Percentiles rank a stretch among this genome's conserved stretches.
Evolutionary conservation across 176 grass and related monocot genomes (phyloP).

Genomic region (Themeda triandra): DNA sequence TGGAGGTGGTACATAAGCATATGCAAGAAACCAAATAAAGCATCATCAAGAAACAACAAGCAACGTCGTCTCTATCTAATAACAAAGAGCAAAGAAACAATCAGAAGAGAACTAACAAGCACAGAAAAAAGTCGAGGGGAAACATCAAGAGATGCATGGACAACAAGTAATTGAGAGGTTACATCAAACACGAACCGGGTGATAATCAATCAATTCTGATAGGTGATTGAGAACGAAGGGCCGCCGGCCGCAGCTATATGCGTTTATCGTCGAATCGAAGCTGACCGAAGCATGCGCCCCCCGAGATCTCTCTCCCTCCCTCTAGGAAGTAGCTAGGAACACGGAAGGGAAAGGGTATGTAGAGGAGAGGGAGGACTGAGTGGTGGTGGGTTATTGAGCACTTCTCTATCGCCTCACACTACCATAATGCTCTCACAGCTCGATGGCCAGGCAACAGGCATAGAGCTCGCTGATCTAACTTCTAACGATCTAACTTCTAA

Average conservation of each 20-base stretch:
- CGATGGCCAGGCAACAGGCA: constrained; percentile 11
- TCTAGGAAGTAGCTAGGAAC: background rate
- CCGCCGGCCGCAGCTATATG: background rate
- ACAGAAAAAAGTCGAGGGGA: background rate
- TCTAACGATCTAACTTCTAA: too few species aligned
- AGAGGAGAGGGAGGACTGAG: background rate
- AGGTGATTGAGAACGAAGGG: background rate
- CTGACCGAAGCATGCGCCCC: background rate
- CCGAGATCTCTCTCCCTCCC: background rate
- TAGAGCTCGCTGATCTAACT: background rate
- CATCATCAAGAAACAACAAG: background rate
- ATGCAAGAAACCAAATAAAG: background rate
- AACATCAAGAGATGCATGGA: background rate
- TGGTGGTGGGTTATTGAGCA: constrained; percentile 28
- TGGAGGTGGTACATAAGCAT: background rate
- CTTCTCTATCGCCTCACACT: constrained; percentile 3
- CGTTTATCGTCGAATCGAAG: background rate
- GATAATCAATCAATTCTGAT: background rate
- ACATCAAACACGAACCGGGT: background rate
- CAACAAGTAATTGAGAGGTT: background rate
- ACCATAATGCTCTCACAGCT: background rate
- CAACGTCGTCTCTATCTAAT: background rate
- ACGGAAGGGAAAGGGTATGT: background rate
- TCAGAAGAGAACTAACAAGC: background rate
- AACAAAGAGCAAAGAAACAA: background rate